Conservation (phyloP, 768 basidiomycete genomes). For the Amanita phalloides region DNA sequence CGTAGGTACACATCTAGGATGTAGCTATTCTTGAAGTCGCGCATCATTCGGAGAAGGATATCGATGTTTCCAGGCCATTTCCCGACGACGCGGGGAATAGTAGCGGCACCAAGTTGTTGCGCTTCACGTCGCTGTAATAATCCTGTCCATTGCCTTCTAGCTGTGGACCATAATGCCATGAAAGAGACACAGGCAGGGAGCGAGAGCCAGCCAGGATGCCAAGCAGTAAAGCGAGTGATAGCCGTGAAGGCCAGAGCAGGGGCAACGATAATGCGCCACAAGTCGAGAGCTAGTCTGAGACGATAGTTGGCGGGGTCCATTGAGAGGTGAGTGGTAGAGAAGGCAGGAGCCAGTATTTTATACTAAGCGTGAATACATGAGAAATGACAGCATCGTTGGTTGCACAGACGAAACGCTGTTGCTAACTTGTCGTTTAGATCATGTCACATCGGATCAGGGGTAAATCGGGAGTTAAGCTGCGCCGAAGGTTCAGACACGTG, state of each 20-base stretch:
- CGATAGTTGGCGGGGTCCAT: conserved; percentile 39
- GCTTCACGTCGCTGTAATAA: conserved; percentile 32
- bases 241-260: conserved; percentile 1
- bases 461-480: no score
- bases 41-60: conserved; percentile 44
- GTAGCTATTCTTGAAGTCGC: conserved; percentile 48
- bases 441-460: no score
- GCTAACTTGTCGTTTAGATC: no score
- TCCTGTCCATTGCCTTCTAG: conserved; percentile 23
- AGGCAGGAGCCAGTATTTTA: neutral
- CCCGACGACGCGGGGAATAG: conserved; percentile 48
- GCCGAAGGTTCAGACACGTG: no score
- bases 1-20: conserved; percentile 52
- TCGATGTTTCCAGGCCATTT: conserved; percentile 78
- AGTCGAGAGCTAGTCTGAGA: conserved; percentile 35
- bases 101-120: conserved; percentile 34
- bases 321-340: neutral
- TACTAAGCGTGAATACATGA: neutral
- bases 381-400: no score
- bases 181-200: conserved; percentile 28
- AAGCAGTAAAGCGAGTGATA: conserved; percentile 10
- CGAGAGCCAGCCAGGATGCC: conserved; percentile 23
- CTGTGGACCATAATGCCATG: conserved; percentile 28
- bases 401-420: no score
- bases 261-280: conserved; percentile 21